Evolutionary conservation across 1,139 yeast species (phyloP), one percentile per base, ranked within the genome.

Genomic region (Pichia sp.): DNA sequence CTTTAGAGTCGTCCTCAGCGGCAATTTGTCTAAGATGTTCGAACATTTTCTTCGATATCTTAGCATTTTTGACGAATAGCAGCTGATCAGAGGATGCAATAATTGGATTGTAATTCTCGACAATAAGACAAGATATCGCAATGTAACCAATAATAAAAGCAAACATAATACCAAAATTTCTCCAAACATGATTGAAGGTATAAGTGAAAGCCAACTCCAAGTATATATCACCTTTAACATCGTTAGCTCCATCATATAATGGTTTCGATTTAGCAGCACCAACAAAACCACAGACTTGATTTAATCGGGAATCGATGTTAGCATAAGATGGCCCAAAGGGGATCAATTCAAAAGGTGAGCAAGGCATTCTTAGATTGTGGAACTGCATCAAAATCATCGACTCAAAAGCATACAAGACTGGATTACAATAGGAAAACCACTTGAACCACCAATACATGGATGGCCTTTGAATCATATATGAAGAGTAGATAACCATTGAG

Each of bases 401-500:
- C 64, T 82, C 87, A 60, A 80, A 82, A 3, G 78, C 80, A 63
- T 80, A 82, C 43, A 78, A 67, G 46, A 81, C 64, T 1, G 87
- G 86, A 59, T 82, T 73, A 52, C 79, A 69, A 61, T 80, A 82
- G 2, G 81, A 75, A 40, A 80, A 75, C 87, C 87, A 82, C 64
- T 78, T 75, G 61, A 80, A 80, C 85, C 85, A 81, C 54, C 82
- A 82, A 56, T 77, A 83, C 85, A 81, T 81, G 0, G 78, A 74
- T 8, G 80, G 80, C 53, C 77, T 67, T 63, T 80, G 85, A 61
- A 82, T 75, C 78, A 79, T 74, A 67, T 75, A 81, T 13, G 83
- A 78, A n/a, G 82, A 74, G 62, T 80, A 81, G 31, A 79, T 67
- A 54, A 78, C 67, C 47, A 76, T 60, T 1, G 77, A 73, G 66